These are phyloP conservation scores for Corylus avellana DNA, from an alignment of 306 rosid species.

Conservation along the genomic window DNA sequence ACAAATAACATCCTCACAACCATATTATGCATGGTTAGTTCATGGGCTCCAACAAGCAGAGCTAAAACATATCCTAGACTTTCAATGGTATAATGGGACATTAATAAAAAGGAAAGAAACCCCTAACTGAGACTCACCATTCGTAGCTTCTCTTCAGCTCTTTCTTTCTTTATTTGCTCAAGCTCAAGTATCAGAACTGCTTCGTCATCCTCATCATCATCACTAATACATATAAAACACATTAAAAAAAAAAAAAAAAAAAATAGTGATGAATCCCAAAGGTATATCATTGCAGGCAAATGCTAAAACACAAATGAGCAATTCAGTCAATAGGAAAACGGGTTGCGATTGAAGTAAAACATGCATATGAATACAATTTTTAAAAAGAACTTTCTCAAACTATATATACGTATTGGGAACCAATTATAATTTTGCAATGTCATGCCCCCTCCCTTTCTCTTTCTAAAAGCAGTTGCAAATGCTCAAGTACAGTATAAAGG, in stretches of 20 bases:
- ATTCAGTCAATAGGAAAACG: neutral
- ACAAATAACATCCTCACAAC: neutral
- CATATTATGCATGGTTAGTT: neutral
- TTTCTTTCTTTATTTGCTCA: constrained; percentile 94
- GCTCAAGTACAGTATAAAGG: neutral
- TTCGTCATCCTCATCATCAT: constrained; percentile 78
- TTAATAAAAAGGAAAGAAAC: neutral
- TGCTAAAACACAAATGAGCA: neutral
- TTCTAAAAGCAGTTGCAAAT: neutral
- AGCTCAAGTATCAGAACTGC: constrained; percentile 95
- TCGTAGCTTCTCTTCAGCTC: constrained; percentile 87
- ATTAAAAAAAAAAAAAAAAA: neutral
- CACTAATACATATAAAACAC: constrained; percentile 40
- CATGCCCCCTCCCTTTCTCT: neutral
- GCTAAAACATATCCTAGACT: neutral
- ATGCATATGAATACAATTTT: neutral
- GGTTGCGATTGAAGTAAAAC: neutral
- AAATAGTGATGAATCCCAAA: neutral
- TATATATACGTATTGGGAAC: neutral
- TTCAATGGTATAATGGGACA: constrained; percentile 7
- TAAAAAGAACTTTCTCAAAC: neutral
- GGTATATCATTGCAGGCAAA: neutral
- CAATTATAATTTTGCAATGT: neutral
- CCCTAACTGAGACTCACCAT: constrained; percentile 45
- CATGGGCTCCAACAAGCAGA: neutral